phyloP scores from a whole-genome alignment of 805 yeast species.

The Candida ortonii region DNA sequence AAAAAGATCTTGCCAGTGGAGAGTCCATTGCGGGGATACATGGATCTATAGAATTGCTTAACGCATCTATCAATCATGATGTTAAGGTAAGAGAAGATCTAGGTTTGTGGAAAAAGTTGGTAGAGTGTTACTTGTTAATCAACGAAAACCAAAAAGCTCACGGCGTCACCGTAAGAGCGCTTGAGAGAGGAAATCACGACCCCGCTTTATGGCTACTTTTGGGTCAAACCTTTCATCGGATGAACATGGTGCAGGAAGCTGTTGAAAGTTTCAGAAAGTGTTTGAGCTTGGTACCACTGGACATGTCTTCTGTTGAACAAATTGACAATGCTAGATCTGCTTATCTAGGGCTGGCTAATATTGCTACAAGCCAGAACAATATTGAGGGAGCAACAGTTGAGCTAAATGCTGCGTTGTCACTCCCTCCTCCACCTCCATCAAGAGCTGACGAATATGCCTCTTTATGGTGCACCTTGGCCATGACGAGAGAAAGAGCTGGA shows the following conservation, averaged over 20 bases:
- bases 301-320: slow-evolving; percentile 32
- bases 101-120: slow-evolving; percentile 45
- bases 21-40: slow-evolving; percentile 38
- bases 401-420: slow-evolving; percentile 45
- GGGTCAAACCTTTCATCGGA: slow-evolving; percentile 47
- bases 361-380: slow-evolving; percentile 51
- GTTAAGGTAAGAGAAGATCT: slow-evolving; percentile 40
- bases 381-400: slow-evolving; percentile 49
- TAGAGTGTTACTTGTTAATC: slow-evolving; percentile 47
- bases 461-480: slow-evolving; percentile 52
- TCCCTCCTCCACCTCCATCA: slow-evolving; percentile 47
- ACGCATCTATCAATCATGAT: slow-evolving; percentile 36
- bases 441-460: slow-evolving; percentile 46
- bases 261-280: slow-evolving; percentile 46
- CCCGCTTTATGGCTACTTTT: slow-evolving; percentile 46
- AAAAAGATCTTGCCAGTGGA: slow-evolving; percentile 37
- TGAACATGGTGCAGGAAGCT: slow-evolving; percentile 45
- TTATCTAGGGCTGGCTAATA: slow-evolving; percentile 54
- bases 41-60: slow-evolving; percentile 40
- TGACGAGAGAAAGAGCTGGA: slow-evolving; percentile 49
- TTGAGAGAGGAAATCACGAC: slow-evolving; percentile 27
- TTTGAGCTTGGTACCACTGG: slow-evolving; percentile 39
- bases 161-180: slow-evolving; percentile 22
- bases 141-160: slow-evolving; percentile 53
- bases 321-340: slow-evolving; percentile 49